A percentile compares a stretch with the other conserved stretches of the same genome.
Conservation (phyloP, 306 rosid genomes). For the Psophocarpus tetragonolobus region DNA sequence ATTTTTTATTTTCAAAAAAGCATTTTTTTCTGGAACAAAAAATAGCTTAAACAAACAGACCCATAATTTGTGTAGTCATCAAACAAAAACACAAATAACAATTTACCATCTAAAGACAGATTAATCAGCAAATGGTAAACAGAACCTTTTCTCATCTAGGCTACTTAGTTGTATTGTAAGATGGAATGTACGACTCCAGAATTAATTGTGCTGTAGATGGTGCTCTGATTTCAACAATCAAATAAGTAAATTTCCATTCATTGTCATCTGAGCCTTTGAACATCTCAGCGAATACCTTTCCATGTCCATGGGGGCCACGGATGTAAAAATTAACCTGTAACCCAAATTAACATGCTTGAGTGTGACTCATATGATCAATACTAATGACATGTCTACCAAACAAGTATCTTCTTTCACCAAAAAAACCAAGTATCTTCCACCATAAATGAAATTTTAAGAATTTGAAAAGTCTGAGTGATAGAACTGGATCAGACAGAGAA, state of each 20-base stretch:
- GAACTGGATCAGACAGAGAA: not conserved
- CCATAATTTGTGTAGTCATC: conserved; percentile 14
- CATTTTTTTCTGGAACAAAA: too few species aligned
- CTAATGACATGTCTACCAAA: not conserved
- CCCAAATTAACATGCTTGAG: conserved; percentile 18
- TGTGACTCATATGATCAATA: conserved; percentile 14
- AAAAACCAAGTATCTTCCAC: conserved; percentile 24
- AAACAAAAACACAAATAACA: conserved; percentile 22
- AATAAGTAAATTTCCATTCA: conserved; percentile 82
- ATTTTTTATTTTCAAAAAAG: too few species aligned
- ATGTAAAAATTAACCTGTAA: conserved; percentile 83
- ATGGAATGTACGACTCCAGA: conserved; percentile 88
- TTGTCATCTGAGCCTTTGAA: conserved; percentile 71
- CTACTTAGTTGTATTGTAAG: conserved; percentile 44
- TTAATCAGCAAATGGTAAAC: conserved; percentile 34
- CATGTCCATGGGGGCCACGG: conserved; percentile 92
- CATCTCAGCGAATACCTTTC: conserved; percentile 86
- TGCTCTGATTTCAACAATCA: conserved; percentile 79
- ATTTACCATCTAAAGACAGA: conserved; percentile 38
- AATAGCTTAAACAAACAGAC: too few species aligned
- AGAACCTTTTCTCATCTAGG: conserved; percentile 37
- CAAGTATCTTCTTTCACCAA: too few species aligned
- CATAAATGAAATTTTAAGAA: not conserved
- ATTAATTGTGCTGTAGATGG: conserved; percentile 81
- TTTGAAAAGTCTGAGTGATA: not conserved